These are phyloP conservation scores for Russula virescens DNA, from an alignment of 768 basidiomycete genomes.

Conservation along the genomic window DNA sequence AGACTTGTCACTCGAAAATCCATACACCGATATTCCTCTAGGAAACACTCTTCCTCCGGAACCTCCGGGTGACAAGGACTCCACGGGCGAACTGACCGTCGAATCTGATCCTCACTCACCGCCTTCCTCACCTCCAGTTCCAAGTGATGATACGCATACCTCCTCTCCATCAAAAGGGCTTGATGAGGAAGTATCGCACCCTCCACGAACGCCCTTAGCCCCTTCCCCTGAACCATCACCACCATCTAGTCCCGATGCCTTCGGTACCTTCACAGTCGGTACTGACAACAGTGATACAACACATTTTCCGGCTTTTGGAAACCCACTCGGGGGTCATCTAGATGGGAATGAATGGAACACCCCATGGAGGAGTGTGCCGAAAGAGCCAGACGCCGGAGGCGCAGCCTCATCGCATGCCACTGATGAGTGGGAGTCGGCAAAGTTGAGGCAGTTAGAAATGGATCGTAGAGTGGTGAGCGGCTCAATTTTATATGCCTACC, in stretches of 20 bases:
- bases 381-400: conserved; percentile 23
- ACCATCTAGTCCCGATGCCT: conserved; percentile 44
- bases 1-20: conserved; percentile 31
- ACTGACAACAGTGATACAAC: conserved; percentile 31
- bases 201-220: neutral
- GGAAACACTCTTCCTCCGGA: neutral
- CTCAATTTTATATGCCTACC: neutral
- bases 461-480: conserved; percentile 60
- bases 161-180: neutral
- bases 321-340: conserved; percentile 14
- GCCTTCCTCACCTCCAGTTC: neutral
- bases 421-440: conserved; percentile 66
- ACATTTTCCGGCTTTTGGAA: conserved; percentile 35
- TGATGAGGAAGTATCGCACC: neutral
- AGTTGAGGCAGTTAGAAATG: conserved; percentile 49
- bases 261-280: conserved; percentile 56
- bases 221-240: conserved; percentile 10
- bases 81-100: neutral
- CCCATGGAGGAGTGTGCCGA: conserved; percentile 26
- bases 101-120: conserved; percentile 1
- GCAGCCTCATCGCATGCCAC: conserved; percentile 29
- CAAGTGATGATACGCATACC: neutral
- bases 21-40: conserved; percentile 38
- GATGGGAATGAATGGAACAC: conserved; percentile 31
- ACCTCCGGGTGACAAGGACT: neutral